phyloP scores from a whole-genome alignment of 257 asterid genomes.

The Asclepias syriaca region DNA sequence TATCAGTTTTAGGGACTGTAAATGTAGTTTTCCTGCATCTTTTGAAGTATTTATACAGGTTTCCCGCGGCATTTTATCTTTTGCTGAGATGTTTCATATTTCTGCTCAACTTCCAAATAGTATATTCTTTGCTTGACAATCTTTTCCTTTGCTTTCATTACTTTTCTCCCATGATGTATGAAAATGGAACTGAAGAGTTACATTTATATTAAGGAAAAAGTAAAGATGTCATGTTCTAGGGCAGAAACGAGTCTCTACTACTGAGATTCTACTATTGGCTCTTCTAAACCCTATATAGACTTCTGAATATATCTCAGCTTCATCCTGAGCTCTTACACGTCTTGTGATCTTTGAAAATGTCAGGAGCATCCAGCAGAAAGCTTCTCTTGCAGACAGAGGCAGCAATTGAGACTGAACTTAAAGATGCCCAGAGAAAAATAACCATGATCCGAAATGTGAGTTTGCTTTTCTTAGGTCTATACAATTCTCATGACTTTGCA shows the following conservation, averaged over 20 bases:
- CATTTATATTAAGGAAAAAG: neutral
- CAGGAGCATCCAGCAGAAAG: constrained; percentile 60
- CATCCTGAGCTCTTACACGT: constrained; percentile 8
- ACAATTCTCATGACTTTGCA: constrained; percentile 4
- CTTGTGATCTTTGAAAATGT: constrained; percentile 15
- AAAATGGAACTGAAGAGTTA: neutral
- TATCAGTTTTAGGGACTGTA: constrained; percentile 1
- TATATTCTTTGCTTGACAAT: neutral
- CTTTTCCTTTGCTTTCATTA: neutral
- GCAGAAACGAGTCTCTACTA: neutral
- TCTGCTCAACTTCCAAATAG: neutral
- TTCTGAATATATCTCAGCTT: neutral
- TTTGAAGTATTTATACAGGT: neutral
- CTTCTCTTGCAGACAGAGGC: constrained; percentile 58
- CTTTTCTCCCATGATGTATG: neutral
- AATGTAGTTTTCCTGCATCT: neutral
- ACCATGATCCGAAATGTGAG: constrained; percentile 60
- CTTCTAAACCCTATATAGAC: neutral
- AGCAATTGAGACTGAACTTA: constrained; percentile 54
- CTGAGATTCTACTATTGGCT: neutral
- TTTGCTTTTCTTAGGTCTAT: constrained; percentile 21
- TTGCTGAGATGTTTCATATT: neutral
- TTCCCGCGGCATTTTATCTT: neutral
- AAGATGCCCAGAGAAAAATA: constrained; percentile 66
- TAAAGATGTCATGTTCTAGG: neutral